Evolutionary conservation across 1,284 basidiomycete genomes (phyloP).

Genomic region (Coriolopsis trogii): DNA sequence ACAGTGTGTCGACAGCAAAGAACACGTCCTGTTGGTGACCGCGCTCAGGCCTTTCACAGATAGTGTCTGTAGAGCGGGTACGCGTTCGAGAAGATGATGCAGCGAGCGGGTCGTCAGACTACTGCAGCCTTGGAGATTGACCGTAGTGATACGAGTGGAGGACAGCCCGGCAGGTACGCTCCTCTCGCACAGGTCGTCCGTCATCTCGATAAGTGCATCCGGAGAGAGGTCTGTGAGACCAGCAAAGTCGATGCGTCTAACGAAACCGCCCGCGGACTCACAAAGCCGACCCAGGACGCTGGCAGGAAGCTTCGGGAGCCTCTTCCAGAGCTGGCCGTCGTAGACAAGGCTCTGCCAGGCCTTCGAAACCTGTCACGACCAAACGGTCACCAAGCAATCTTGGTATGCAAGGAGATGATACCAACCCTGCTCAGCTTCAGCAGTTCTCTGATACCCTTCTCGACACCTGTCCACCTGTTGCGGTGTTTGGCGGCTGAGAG

Average conservation of each 20-base stretch:
- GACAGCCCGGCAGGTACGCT: constrained; percentile 38
- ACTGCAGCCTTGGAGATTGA: constrained; percentile 80
- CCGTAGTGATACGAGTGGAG: constrained; percentile 64
- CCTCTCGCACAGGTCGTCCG: constrained; percentile 52
- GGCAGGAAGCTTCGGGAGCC: constrained; percentile 57
- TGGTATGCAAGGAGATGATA: constrained; percentile 25
- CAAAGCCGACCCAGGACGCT: constrained; percentile 53
- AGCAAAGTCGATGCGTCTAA: constrained; percentile 63
- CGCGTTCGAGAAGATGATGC: constrained; percentile 70
- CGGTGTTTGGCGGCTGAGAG: constrained; percentile 56
- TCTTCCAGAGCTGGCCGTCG: constrained; percentile 87
- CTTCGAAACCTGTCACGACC: constrained; percentile 70
- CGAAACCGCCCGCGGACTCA: constrained; percentile 64
- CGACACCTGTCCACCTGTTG: constrained; percentile 72
- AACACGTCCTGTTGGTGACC: constrained; percentile 76
- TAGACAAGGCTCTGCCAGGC: constrained; percentile 78
- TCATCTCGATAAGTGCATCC: constrained; percentile 51
- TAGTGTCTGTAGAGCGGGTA: constrained; percentile 61
- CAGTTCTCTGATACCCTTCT: constrained; percentile 75
- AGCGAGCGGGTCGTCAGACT: constrained; percentile 66
- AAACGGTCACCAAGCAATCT: constrained; percentile 20
- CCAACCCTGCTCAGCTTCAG: constrained; percentile 77
- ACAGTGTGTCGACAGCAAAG: constrained; percentile 62
- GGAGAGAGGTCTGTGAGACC: constrained; percentile 64
- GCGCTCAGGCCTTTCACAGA: constrained; percentile 69